Base-by-base conservation (phyloP, 2,329 filamentous ascomycete genomes). In the Curvularia spicifera region DNA sequence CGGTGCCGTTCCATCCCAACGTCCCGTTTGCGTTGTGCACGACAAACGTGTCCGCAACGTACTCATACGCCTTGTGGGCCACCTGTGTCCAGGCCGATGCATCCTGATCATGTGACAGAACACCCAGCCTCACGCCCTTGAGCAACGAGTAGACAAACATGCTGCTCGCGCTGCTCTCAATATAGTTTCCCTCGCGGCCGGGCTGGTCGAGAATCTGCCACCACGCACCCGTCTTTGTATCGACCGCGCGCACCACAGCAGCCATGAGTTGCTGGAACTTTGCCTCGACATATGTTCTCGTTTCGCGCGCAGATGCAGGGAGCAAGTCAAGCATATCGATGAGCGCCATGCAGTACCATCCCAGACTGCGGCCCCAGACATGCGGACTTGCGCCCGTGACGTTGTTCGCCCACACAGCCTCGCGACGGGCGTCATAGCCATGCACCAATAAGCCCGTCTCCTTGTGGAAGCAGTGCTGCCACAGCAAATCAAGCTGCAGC, bases 111-210 rank as follows among this genome's bases (percentile, higher is more conserved):
- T 13, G 13, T 15, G 31, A 2, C 40, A 66, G 28, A 35, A 78
- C 71, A 0, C 80, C 81, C 5, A 79, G 44, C 29, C 77, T 67
- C 8, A 76, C 72, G 0, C 81, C 84, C 61, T 79, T 82, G 12
- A 86, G 69, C 59, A 85, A 71, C 0, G 82, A 80, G 53, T 83
- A 85, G 0, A 80, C 77, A 63, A 86, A 87, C 81, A 88, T 85
- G 2, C 82, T 82, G 9, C 81, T 83, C 10, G 80, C 84, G 51
- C 84, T 86, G 31, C 82, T 83, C 76, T 88, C 86, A 39, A 88
- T 78, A 66, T 86, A 88, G 67, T 89, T 88, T 0, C 82, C 83
- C 31, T 78, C 53, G 2, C 71, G 65, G 1, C 78, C 80, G 0
- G 80, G 79, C 39, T 81, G 78, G 57, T 80, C 80, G 74, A 87